Evolutionary conservation across 371 early-diverging fungal genomes (phyloP), one percentile per base, ranked within the genome.

Genomic region (Polyrhizophydium stewartii): DNA sequence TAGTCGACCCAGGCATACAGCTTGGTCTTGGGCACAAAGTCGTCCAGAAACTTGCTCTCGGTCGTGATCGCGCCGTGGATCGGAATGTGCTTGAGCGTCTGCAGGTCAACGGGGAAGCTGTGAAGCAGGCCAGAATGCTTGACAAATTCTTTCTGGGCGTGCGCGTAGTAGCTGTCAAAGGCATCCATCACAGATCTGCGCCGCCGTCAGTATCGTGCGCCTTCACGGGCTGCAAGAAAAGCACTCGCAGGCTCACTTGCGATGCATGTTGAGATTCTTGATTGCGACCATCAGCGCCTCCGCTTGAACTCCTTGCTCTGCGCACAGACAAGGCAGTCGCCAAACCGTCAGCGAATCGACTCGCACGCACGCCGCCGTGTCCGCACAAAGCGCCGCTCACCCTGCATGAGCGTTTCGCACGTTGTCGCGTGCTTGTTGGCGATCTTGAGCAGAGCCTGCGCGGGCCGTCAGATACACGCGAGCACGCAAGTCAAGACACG

Each of bases 1-100:
- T 66, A 64, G 12, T 78, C 70, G 3, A 66, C 72, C 78, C 78
- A 78, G 1, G 59, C 35, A 2, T 68, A 25, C 31, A 78, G 62
- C 33, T 65, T 65, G 3, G 71, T 69, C 58, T 70, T 67, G 1
- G 78, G 78, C 21, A 78, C 72, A 56, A 64, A 78, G 56, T 73
- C 70, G 1, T 63, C 55, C 31, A 78, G 61, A 43, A 60, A 64
- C 55, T 61, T 56, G 2, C 58, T 49, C 5, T 68, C 66, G 25
- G 60, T 61, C 17, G 65, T 56, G 21, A 71, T 59, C 9, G 59
- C 41, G 17, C 33, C 56, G 50, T 77, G 78, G 27, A 77, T 64
- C 10, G 72, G 78, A 31, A 77, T 70, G 52, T 60, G 62, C 41
- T 68, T 66, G 24, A 77, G 43, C 1, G 72, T 66, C 52, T 74